These are phyloP conservation scores for Dissophora globulifera DNA, from an alignment of 192 early-diverging fungal species.

Conservation along the genomic window DNA sequence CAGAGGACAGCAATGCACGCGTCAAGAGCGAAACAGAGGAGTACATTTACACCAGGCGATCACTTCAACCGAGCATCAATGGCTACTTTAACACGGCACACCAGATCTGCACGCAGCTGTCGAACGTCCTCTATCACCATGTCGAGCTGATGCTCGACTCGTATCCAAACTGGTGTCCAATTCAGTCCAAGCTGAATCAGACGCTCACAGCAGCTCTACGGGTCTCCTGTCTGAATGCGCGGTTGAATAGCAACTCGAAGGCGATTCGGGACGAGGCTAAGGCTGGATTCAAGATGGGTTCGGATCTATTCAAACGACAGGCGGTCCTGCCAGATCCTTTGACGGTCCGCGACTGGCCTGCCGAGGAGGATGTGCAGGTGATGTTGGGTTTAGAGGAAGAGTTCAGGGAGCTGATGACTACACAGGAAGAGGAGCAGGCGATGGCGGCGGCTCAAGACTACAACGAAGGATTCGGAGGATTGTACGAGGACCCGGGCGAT, in stretches of 20 bases:
- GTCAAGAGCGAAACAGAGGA: conserved; percentile 37
- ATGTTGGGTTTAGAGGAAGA: conserved; percentile 47
- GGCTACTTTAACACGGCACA: conserved; percentile 48
- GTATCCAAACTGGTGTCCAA: conserved; percentile 42
- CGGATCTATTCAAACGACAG: conserved; percentile 37
- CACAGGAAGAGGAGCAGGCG: conserved; percentile 31
- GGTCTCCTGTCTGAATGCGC: conserved; percentile 46
- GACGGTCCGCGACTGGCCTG: conserved; percentile 51
- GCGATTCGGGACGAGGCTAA: conserved; percentile 43
- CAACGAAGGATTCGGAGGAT: no score
- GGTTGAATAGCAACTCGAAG: conserved; percentile 33
- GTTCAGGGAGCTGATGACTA: conserved; percentile 43
- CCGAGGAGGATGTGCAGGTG: conserved; percentile 48
- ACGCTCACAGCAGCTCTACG: conserved; percentile 24
- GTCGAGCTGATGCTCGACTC: conserved; percentile 40
- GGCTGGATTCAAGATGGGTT: conserved; percentile 49
- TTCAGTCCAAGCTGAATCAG: conserved; percentile 46
- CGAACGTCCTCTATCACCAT: conserved; percentile 52
- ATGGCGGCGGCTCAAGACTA: not conserved
- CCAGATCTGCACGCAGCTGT: conserved; percentile 47
- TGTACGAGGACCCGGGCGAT: conserved; percentile 29
- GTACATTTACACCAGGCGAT: not conserved
- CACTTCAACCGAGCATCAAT: conserved; percentile 11
- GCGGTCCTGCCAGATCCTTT: conserved; percentile 29
- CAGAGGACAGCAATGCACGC: conserved; percentile 14